Conservation (phyloP, 192 early-diverging fungal species). For the Coemansia sp. region DNA sequence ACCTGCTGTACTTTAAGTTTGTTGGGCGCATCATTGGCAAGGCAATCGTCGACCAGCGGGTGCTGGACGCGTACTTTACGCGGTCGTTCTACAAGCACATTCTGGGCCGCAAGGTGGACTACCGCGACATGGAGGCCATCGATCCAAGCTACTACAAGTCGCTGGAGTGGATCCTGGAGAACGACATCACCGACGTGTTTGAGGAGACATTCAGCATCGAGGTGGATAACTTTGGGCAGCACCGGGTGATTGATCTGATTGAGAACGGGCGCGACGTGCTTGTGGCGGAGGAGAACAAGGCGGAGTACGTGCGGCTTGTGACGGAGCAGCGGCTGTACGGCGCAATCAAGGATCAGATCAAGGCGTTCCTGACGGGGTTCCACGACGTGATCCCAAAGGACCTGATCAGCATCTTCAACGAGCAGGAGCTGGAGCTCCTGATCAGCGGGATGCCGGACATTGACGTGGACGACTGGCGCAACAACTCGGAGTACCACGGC, state of each 20-base stretch:
- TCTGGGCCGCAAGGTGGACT: slow-evolving; percentile 88
- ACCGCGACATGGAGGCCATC: slow-evolving; percentile 96
- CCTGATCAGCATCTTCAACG: slow-evolving; percentile 96
- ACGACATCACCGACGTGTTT: slow-evolving; percentile 93
- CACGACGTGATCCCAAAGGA: slow-evolving; percentile 92
- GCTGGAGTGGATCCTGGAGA: slow-evolving; percentile 96
- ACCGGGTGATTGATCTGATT: slow-evolving; percentile 84
- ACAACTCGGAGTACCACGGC: slow-evolving; percentile 96
- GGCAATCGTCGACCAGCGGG: slow-evolving; percentile 96
- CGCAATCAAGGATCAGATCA: slow-evolving; percentile 95
- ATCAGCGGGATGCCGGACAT: slow-evolving; percentile 99
- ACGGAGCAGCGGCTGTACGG: slow-evolving; percentile 88
- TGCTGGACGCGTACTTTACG: slow-evolving; percentile 96
- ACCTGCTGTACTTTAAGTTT: slow-evolving; percentile 95
- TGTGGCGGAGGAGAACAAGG: slow-evolving; percentile 96
- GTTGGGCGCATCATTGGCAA: slow-evolving; percentile 98
- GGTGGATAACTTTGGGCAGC: slow-evolving; percentile 91
- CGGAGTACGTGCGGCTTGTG: slow-evolving; percentile 92
- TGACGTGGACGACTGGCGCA: slow-evolving; percentile 99
- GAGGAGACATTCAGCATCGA: slow-evolving; percentile 95
- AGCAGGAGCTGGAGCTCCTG: slow-evolving; percentile 97
- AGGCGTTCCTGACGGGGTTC: slow-evolving; percentile 91
- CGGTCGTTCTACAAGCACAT: slow-evolving; percentile 99
- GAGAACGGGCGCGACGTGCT: slow-evolving; percentile 81
- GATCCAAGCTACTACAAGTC: slow-evolving; percentile 97